A percentile compares a stretch with the other conserved stretches of the same genome.
Conservation (phyloP, 176 grass and related monocot species). For the Zizania latifolia region DNA sequence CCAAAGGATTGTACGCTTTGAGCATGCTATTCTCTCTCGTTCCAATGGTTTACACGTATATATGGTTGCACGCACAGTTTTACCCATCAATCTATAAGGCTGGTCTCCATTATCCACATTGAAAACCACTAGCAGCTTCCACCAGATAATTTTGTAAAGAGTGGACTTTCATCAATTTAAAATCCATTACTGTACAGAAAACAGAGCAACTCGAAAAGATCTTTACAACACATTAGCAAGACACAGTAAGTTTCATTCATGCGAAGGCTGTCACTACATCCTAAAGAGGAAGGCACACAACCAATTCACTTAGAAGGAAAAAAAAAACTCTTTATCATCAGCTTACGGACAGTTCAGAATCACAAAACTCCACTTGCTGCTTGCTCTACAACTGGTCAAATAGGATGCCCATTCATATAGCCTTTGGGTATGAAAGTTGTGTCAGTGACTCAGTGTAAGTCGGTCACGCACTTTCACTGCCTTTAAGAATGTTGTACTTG, state of each 20-base stretch:
- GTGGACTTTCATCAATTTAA: not conserved
- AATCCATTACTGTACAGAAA: slow-evolving; percentile 8
- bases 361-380: slow-evolving; percentile 1
- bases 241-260: slow-evolving; percentile 5
- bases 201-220: slow-evolving; percentile 12
- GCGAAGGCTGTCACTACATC: slow-evolving; percentile 1
- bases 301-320: slow-evolving; percentile 4
- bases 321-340: slow-evolving; percentile 17
- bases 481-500: slow-evolving; percentile 97
- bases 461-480: slow-evolving; percentile 40
- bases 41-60: not conserved
- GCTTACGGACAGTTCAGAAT: slow-evolving; percentile 6
- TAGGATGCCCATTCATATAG: not conserved
- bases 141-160: not conserved
- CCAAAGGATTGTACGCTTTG: not conserved
- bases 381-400: not conserved
- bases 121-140: not conserved
- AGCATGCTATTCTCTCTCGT: not conserved
- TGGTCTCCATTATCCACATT: not conserved
- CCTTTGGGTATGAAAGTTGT: slow-evolving; percentile 4
- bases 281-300: not conserved
- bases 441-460: slow-evolving; percentile 41
- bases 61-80: not conserved
- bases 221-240: slow-evolving; percentile 25
- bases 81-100: not conserved